These are phyloP conservation scores for Solanum sejunctum DNA, from an alignment of 257 asterid species.

Conservation along the genomic window DNA sequence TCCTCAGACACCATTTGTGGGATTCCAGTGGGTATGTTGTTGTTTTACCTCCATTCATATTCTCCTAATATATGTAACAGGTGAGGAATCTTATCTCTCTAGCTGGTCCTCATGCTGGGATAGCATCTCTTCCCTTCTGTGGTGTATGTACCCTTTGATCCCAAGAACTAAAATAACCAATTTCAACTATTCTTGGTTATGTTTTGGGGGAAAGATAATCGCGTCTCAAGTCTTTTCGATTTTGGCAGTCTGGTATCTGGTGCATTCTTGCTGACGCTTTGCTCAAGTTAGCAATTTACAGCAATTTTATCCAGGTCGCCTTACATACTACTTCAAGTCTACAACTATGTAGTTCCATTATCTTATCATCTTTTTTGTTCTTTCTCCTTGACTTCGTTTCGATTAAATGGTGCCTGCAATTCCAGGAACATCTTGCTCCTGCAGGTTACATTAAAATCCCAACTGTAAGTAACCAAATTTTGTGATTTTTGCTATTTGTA, in stretches of 20 bases:
- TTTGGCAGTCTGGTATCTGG: constrained; percentile 54
- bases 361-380: not conserved
- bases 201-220: not conserved
- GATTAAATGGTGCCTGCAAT: constrained; percentile 12
- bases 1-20: too few species aligned
- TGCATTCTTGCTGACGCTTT: constrained; percentile 57
- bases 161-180: not conserved
- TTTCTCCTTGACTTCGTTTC: not conserved
- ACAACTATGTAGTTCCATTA: not conserved
- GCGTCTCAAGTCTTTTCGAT: not conserved
- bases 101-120: constrained; percentile 97
- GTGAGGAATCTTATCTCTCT: constrained; percentile 75
- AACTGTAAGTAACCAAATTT: constrained; percentile 41
- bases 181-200: not conserved
- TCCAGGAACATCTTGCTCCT: constrained; percentile 83
- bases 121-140: constrained; percentile 76
- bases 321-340: not conserved
- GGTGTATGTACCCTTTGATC: constrained; percentile 37
- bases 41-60: not conserved
- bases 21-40: too few species aligned
- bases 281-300: constrained; percentile 51
- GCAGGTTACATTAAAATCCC: constrained; percentile 75
- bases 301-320: constrained; percentile 60
- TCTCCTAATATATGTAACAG: constrained; percentile 23
- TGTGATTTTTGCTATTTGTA: not conserved